Base-by-base conservation (phyloP, 106 monocot genomes). In the Vanilla planifolia region DNA sequence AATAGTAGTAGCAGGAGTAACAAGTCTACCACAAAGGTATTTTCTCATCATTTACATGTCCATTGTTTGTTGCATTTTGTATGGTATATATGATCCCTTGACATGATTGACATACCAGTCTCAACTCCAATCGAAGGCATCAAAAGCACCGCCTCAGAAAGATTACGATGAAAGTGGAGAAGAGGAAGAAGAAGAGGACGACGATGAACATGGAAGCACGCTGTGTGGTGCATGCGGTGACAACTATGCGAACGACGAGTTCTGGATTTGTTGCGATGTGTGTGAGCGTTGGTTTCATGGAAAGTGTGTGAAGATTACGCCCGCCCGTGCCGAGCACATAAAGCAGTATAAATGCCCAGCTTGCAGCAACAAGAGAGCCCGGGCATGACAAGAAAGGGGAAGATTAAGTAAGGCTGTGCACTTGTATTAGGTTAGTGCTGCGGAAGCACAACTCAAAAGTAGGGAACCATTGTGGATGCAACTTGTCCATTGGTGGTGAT, bases 11-110 rank as follows among this genome's bases (percentile, higher is more conserved):
- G 21, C 64, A 86, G 69, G 58, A 75, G 58, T 58, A 76, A 35
- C 74, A 81, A 81, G 47, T 76, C 84, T 1, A 67, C 60, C 39
- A 78, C 83, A 26, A 87, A 92, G 71, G 75, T 59, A 62, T 48
- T 11, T 33, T 15, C 52, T 15, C 15, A n/a, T 30, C 23, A 69
- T 40, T 40, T 14, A 5, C 20, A 42, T 4, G 48, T 36, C 13
- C 5, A 17, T 40, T 7, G 17, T 48, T 25, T 26, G 28, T 20
- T 45, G 28, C 62, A 55, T 61, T 5, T 56, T 15, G 5, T 56
- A 23, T n/a, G 2, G 48, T 39, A 21, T 47, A 3, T 21, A 47
- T 20, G 9, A 25, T 9, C 7, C 40, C 40, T 14, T 40, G 7
- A 2, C 14, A 40, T 40, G 14, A 40, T 40, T 4, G 40, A 9